A percentile compares a stretch with the other conserved stretches of the same genome.
phyloP scores from a whole-genome alignment of 1,284 basidiomycete species.

The Leccinum ponderosum region DNA sequence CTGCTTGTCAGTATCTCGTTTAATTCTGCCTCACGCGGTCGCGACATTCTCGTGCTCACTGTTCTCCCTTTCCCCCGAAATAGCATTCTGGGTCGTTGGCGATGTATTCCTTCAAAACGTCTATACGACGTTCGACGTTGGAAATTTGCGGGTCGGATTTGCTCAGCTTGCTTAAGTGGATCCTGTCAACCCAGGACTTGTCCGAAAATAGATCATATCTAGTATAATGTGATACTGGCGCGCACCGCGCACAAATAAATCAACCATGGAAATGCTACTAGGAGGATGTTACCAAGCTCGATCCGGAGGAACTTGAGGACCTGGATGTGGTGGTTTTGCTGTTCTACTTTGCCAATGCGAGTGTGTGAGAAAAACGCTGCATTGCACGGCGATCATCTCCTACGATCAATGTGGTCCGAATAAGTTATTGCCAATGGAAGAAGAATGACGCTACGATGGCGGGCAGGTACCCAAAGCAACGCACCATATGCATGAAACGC shows the following conservation, averaged over 20 bases:
- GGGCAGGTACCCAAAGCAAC: neutral
- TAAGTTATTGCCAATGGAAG: neutral
- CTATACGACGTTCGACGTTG: constrained; percentile 20
- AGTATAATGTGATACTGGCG: neutral
- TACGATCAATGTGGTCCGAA: neutral
- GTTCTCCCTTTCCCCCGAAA: neutral
- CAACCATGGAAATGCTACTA: neutral
- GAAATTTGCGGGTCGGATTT: constrained; percentile 18
- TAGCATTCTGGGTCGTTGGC: constrained; percentile 20
- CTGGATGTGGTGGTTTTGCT: neutral
- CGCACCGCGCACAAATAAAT: neutral
- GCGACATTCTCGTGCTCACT: neutral
- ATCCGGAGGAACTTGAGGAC: neutral
- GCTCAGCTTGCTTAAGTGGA: constrained; percentile 18
- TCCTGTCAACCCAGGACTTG: neutral
- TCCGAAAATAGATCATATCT: neutral
- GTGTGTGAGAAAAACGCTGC: neutral
- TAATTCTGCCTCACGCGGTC: too few species aligned
- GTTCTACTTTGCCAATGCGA: neutral
- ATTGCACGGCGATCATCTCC: neutral
- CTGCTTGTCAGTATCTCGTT: constrained; percentile 8
- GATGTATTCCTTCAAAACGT: constrained; percentile 23
- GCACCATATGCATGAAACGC: neutral
- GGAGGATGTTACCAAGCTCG: neutral
- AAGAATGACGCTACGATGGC: neutral